Conservation (phyloP, 495 filamentous ascomycete genomes). For the Hyaloscypha variabilis region DNA sequence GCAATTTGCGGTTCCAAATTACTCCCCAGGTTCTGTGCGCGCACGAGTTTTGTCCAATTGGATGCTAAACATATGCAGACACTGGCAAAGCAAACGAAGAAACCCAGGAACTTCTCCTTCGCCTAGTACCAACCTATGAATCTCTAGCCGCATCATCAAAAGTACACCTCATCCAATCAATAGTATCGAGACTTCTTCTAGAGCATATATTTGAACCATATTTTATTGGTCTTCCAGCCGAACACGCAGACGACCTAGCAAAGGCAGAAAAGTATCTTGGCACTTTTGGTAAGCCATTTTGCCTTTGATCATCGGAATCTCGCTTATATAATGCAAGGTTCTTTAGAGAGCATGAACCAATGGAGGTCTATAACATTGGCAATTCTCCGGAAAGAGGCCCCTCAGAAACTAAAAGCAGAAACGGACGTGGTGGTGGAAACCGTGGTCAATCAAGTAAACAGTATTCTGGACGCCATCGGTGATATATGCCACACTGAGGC, state of each 20-base stretch:
- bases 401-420: slow-evolving; percentile 43
- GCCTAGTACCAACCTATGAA: slow-evolving; percentile 52
- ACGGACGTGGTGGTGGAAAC: slow-evolving; percentile 39
- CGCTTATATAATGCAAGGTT: slow-evolving; percentile 32
- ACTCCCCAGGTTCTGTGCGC: neutral
- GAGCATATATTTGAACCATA: slow-evolving; percentile 53
- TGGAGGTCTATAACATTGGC: slow-evolving; percentile 57
- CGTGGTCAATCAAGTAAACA: slow-evolving; percentile 37
- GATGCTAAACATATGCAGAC: slow-evolving; percentile 36
- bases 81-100: slow-evolving; percentile 37
- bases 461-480: slow-evolving; percentile 30
- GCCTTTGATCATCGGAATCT: neutral
- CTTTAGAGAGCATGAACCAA: slow-evolving; percentile 52
- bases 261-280: slow-evolving; percentile 48
- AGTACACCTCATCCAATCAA: slow-evolving; percentile 53
- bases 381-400: slow-evolving; percentile 48
- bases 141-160: slow-evolving; percentile 48
- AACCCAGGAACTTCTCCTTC: slow-evolving; percentile 40
- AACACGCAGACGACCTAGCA: slow-evolving; percentile 43
- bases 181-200: slow-evolving; percentile 52
- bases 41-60: slow-evolving; percentile 3
- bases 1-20: no score
- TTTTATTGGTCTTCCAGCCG: slow-evolving; percentile 51
- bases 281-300: slow-evolving; percentile 43
- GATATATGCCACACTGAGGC: slow-evolving; percentile 37